These are phyloP conservation scores for Persicaria tinctoria DNA, from an alignment of 148 eudicot genomes.

Conservation along the genomic window DNA sequence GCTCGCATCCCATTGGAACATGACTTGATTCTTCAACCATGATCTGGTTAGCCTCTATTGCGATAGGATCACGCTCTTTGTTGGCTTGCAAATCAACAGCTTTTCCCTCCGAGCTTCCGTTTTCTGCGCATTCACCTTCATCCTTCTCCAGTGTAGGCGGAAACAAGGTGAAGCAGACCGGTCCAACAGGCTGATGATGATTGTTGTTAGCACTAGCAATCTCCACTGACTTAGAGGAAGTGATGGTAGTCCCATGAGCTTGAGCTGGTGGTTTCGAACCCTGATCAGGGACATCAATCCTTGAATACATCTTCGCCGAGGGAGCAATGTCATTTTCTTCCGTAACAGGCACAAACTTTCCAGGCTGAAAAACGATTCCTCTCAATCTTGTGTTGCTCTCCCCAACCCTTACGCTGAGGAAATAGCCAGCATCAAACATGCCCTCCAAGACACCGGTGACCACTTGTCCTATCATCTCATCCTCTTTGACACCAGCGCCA, in stretches of 20 bases:
- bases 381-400: not conserved
- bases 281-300: conserved; percentile 5
- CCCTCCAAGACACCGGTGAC: conserved; percentile 15
- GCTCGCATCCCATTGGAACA: not conserved
- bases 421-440: conserved; percentile 12
- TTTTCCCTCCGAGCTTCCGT: not conserved
- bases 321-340: conserved; percentile 14
- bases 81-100: not conserved
- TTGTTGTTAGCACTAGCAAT: not conserved
- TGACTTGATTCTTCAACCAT: not conserved
- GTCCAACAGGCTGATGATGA: not conserved
- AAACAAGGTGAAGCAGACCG: not conserved
- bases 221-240: not conserved
- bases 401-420: conserved; percentile 13
- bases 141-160: not conserved
- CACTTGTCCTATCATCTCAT: conserved; percentile 11
- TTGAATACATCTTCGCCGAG: conserved; percentile 11
- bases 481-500: not conserved
- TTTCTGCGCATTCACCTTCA: not conserved
- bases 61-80: not conserved
- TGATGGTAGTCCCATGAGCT: not conserved
- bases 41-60: not conserved
- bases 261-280: not conserved
- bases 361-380: conserved; percentile 15
- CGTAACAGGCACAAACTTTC: conserved; percentile 15